phyloP scores from a whole-genome alignment of 2,329 filamentous ascomycete genomes.

The Apiospora arundinis region DNA sequence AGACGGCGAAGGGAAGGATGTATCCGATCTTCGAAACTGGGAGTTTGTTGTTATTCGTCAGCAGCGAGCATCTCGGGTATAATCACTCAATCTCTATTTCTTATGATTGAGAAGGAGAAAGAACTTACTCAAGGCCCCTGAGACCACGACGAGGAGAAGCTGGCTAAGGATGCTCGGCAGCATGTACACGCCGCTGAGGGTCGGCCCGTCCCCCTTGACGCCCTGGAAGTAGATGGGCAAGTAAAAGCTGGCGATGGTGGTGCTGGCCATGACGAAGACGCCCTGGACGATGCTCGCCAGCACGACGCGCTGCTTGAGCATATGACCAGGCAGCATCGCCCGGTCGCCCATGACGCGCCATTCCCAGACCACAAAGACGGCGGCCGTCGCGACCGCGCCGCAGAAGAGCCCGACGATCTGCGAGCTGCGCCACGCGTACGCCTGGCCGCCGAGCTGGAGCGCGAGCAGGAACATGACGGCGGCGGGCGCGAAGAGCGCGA shows the following conservation, averaged over 20 bases:
- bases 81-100: neutral
- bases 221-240: conserved; percentile 42
- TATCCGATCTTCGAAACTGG: conserved; percentile 38
- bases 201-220: conserved; percentile 37
- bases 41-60: conserved; percentile 19
- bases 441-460: conserved; percentile 47
- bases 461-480: conserved; percentile 51
- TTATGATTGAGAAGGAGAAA: neutral
- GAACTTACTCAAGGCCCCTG: conserved; percentile 33
- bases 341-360: conserved; percentile 46
- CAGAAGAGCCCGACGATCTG: conserved; percentile 46
- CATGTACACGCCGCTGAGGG: conserved; percentile 42
- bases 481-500: conserved; percentile 46
- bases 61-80: neutral
- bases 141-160: conserved; percentile 65
- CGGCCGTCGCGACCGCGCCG: conserved; percentile 40
- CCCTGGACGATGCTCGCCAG: conserved; percentile 39
- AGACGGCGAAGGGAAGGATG: conserved; percentile 36
- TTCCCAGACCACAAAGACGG: conserved; percentile 51
- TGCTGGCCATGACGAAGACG: neutral
- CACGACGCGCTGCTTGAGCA: conserved; percentile 52
- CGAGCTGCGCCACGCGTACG: conserved; percentile 45
- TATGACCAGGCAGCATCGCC: conserved; percentile 56
- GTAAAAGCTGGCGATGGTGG: conserved; percentile 25
- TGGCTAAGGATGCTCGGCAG: conserved; percentile 39